Evolutionary conservation across 2,329 filamentous ascomycete species (phyloP), one percentile per base, ranked within the genome.

Genomic region (Diaporthe velutina): DNA sequence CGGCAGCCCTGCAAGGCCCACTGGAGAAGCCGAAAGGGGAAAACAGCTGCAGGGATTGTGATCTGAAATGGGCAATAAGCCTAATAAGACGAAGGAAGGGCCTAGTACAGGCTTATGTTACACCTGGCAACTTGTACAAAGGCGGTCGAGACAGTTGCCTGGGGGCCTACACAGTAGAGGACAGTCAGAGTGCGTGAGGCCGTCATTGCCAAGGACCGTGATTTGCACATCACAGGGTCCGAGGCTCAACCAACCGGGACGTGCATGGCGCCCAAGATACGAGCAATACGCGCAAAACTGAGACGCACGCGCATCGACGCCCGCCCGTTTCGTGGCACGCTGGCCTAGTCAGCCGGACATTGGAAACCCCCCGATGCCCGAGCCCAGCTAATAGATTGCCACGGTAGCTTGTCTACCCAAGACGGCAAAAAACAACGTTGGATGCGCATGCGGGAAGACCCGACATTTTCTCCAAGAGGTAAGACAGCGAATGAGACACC

Each of bases 361-460:
- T 68, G 48, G 42, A 54, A 50, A 54, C 64, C 45, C 30, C 48
- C 64, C 64, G 64, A 40, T 4, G 33, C 48, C 64, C 64, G 64
- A 50, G 33, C 17, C 64, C 45, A 52, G 40, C 28, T 19, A 64
- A 64, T 64, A 42, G 38, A 10, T 15, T 42, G 22, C 7, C 15
- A 30, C 38, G 9, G 8, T 7, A 9, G 12, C 13, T 22, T 54
- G 52, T n/a, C n/a, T n/a, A 54, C 52, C 52, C 52, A 30, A 15
- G 25, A 22, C n/a, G n/a, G n/a, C n/a, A n/a, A n/a, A n/a, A n/a
- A n/a, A n/a, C n/a, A n/a, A n/a, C 13, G 25, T 45, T 45, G 38
- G 58, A 25, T 67, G 64, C 45, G 38, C 38, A 61, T 19, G 58
- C 58, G 61, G 61, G 61, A 33, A 67, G 42, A 52, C 61, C 61